Conservation (phyloP, 768 basidiomycete species). For the Tricholoma furcatifolium region DNA sequence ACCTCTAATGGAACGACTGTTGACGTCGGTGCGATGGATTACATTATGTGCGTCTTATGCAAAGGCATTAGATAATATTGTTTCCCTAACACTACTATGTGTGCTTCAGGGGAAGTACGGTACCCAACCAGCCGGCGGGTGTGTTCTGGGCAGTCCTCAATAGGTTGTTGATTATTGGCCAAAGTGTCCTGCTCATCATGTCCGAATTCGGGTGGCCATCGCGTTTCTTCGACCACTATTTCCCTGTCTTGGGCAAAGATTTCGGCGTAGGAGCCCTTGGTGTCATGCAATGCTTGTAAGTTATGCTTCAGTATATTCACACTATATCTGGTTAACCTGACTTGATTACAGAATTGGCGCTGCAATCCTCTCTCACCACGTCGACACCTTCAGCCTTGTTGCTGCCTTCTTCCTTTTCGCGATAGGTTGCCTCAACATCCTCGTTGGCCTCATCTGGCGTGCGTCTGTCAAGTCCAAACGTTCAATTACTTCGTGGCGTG, state of each 20-base stretch:
- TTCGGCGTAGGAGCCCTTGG: conserved; percentile 90
- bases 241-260: conserved; percentile 80
- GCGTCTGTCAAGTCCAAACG: conserved; percentile 59
- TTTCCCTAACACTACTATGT: conserved; percentile 1
- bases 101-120: conserved; percentile 61
- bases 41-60: conserved; percentile 59
- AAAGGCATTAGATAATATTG: not conserved
- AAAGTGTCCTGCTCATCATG: conserved; percentile 75
- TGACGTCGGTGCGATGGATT: conserved; percentile 59
- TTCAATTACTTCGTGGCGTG: conserved; percentile 64
- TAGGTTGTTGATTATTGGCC: conserved; percentile 83
- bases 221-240: conserved; percentile 76
- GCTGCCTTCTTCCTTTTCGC: conserved; percentile 91
- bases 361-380: conserved; percentile 72
- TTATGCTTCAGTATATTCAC: not conserved
- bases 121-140: conserved; percentile 89
- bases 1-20: conserved; percentile 15
- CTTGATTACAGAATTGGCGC: conserved; percentile 54
- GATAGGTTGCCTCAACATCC: conserved; percentile 85
- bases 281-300: conserved; percentile 82
- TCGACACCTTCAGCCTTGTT: conserved; percentile 87
- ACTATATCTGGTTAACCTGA: not conserved
- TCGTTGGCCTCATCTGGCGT: conserved; percentile 74
- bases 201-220: conserved; percentile 84
- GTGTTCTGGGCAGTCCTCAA: conserved; percentile 91